A percentile compares a stretch with the other conserved stretches of the same genome.
phyloP scores from a whole-genome alignment of 2,329 filamentous ascomycete species.

The Penicillium crustosum region DNA sequence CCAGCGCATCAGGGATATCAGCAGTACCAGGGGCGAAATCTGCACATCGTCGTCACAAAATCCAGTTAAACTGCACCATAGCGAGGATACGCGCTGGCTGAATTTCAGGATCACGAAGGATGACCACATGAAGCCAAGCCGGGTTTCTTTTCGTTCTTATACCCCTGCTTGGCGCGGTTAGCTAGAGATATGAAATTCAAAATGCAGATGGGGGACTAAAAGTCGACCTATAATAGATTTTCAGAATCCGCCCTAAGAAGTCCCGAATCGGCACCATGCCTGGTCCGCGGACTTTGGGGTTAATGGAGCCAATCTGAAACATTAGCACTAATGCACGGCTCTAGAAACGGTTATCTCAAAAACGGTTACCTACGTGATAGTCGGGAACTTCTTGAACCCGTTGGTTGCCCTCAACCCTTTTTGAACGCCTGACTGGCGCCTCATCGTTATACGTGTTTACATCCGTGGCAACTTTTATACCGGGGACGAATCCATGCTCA shows the following conservation, averaged over 20 bases:
- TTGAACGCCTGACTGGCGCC: background rate
- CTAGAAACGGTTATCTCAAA: slow-evolving; percentile 7
- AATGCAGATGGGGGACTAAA: background rate
- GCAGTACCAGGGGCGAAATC: background rate
- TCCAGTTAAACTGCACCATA: background rate
- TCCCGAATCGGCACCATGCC: slow-evolving; percentile 4
- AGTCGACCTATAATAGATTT: background rate
- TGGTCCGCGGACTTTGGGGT: background rate
- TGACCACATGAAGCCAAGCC: background rate
- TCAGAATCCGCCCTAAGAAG: background rate
- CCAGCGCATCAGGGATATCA: background rate
- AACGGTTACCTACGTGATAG: background rate
- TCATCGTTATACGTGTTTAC: background rate
- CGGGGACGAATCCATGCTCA: too few species aligned
- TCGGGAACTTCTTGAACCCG: background rate
- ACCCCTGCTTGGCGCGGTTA: background rate
- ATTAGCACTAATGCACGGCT: slow-evolving; percentile 11
- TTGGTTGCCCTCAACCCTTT: background rate
- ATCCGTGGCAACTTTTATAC: background rate
- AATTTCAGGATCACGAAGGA: background rate
- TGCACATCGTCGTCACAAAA: background rate
- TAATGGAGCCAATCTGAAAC: slow-evolving; percentile 12
- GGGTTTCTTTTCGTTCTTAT: background rate
- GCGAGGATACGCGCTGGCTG: background rate
- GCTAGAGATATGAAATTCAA: background rate